Conservation (phyloP, 306 rosid species). For the Malus asiatica region DNA sequence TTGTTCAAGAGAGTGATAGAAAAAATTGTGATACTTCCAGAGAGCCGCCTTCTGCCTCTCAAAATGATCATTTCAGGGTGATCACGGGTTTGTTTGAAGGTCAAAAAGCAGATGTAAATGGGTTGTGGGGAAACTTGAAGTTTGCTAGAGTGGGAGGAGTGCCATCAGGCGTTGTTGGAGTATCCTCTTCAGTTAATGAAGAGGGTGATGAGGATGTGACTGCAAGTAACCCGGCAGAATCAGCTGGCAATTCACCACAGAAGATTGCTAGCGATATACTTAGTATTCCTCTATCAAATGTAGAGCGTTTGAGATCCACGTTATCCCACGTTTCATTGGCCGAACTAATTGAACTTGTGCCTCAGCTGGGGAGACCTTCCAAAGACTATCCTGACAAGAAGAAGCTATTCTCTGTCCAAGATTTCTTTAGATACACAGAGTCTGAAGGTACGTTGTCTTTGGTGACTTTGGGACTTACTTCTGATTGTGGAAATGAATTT, state of each 20-base stretch:
- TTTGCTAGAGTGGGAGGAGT: conserved; percentile 92
- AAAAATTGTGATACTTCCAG: conserved; percentile 25
- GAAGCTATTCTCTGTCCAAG: conserved; percentile 85
- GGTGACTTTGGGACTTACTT: background rate
- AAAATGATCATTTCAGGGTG: conserved; percentile 49
- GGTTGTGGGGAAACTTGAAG: conserved; percentile 77
- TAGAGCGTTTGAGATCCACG: conserved; percentile 90
- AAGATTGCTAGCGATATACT: conserved; percentile 72
- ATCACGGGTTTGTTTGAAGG: conserved; percentile 57
- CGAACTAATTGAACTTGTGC: conserved; percentile 85
- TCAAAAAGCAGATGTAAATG: conserved; percentile 58
- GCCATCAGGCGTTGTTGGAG: conserved; percentile 65
- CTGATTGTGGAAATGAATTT: background rate
- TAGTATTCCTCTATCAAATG: conserved; percentile 90
- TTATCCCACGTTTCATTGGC: conserved; percentile 80
- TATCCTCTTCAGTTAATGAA: conserved; percentile 49
- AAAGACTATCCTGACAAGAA: conserved; percentile 98
- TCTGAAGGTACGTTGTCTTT: conserved; percentile 71
- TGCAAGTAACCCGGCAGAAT: conserved; percentile 49
- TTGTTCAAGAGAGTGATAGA: conserved; percentile 26
- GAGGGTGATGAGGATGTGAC: conserved; percentile 42
- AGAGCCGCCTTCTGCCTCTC: conserved; percentile 18
- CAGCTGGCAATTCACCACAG: conserved; percentile 63
- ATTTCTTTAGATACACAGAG: conserved; percentile 96
- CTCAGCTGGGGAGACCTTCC: conserved; percentile 63